phyloP scores from a whole-genome alignment of 352 stramenopile genomes.

The Globisporangium cederbergense region DNA sequence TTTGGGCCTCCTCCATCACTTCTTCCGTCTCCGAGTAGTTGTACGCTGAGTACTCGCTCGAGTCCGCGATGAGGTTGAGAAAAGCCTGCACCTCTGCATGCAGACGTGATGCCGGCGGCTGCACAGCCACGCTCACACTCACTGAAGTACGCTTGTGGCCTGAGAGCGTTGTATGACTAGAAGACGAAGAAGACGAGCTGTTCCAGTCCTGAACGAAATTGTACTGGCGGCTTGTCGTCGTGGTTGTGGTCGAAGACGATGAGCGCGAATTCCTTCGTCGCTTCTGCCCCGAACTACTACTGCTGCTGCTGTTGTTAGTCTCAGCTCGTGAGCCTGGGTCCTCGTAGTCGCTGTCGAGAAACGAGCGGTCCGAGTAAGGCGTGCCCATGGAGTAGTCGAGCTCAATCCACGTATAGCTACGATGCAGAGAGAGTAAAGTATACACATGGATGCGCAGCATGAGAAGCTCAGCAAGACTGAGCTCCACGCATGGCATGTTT shows the following conservation, averaged over 20 bases:
- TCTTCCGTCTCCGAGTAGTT: slow-evolving; percentile 37
- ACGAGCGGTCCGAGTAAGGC: slow-evolving; percentile 35
- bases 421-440: neutral
- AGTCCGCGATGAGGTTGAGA: slow-evolving; percentile 15
- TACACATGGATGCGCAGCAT: neutral
- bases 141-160: neutral
- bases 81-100: slow-evolving; percentile 50
- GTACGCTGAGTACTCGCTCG: slow-evolving; percentile 33
- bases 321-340: slow-evolving; percentile 13
- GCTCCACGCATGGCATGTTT: neutral
- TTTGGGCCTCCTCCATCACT: slow-evolving; percentile 39
- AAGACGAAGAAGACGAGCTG: neutral
- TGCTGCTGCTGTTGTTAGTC: slow-evolving; percentile 16
- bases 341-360: slow-evolving; percentile 29
- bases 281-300: slow-evolving; percentile 10
- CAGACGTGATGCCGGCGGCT: slow-evolving; percentile 34
- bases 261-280: slow-evolving; percentile 3
- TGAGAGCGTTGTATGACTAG: neutral
- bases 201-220: slow-evolving; percentile 14
- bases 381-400: slow-evolving; percentile 49
- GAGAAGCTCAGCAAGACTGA: slow-evolving; percentile 4
- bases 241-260: neutral
- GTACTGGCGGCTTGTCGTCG: neutral
- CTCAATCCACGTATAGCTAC: slow-evolving; percentile 72
- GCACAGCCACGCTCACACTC: neutral